Evolutionary conservation across 2,329 filamentous ascomycete genomes (phyloP).

Genomic region (Metarhizium guizhouense): DNA sequence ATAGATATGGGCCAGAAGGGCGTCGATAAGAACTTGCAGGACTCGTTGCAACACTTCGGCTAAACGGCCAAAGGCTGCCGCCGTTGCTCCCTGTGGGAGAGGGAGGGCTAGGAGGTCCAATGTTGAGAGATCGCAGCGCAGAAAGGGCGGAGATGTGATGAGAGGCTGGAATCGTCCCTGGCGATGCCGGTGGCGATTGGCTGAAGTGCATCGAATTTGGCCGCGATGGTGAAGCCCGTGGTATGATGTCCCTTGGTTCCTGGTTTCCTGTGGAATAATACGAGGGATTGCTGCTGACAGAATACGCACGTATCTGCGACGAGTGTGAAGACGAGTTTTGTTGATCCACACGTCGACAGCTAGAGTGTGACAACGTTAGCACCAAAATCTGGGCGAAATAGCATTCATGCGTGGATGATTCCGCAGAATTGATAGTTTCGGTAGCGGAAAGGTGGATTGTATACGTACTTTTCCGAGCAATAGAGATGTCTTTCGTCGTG

Average conservation of each 20-base stretch:
- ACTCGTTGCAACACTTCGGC: conserved; percentile 40
- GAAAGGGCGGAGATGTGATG: conserved; percentile 38
- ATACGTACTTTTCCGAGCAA: conserved; percentile 53
- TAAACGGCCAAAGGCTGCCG: conserved; percentile 45
- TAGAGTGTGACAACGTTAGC: conserved; percentile 19
- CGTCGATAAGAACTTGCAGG: conserved; percentile 42
- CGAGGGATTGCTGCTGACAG: conserved; percentile 26
- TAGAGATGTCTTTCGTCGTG: conserved; percentile 49
- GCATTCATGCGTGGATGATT: background rate
- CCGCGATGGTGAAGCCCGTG: conserved; percentile 53
- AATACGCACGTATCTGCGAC: conserved; percentile 4
- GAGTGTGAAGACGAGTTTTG: conserved; percentile 28
- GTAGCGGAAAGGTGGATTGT: background rate
- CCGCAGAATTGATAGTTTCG: background rate
- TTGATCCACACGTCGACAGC: conserved; percentile 47
- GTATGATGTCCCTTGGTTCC: conserved; percentile 54
- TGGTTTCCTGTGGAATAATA: conserved; percentile 35
- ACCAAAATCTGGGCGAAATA: background rate
- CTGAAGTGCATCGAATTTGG: conserved; percentile 45
- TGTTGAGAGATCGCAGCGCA: conserved; percentile 44
- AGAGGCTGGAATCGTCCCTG: conserved; percentile 21
- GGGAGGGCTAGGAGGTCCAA: conserved; percentile 46
- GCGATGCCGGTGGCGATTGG: conserved; percentile 42
- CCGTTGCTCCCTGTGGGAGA: conserved; percentile 37
- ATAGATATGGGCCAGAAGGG: conserved; percentile 30